Evolutionary conservation across 1,139 yeast species (phyloP).

Genomic region (Geotrichum klebahnii): DNA sequence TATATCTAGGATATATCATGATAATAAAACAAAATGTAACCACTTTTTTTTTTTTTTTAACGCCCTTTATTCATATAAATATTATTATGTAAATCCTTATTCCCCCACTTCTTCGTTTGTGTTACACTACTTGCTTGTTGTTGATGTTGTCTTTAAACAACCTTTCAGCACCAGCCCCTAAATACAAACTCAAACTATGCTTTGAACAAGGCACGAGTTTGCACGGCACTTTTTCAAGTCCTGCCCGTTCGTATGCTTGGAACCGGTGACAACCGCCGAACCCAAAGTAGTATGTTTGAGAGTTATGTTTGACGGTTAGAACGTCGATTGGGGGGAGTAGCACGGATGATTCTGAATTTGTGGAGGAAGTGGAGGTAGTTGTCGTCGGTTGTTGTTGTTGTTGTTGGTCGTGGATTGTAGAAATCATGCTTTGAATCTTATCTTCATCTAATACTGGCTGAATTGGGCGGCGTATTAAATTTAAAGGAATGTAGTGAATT

Average conservation of each 20-base stretch:
- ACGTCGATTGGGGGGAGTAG: slow-evolving; percentile 54
- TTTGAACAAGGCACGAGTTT: slow-evolving; percentile 26
- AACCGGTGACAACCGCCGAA: slow-evolving; percentile 78
- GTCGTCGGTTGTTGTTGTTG: slow-evolving; percentile 28
- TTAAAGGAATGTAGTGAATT: slow-evolving; percentile 57
- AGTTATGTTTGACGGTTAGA: slow-evolving; percentile 58
- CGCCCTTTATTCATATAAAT: no score
- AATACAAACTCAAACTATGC: slow-evolving; percentile 23
- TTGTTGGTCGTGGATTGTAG: no score
- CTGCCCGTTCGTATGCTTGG: slow-evolving; percentile 41
- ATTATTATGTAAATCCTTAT: no score
- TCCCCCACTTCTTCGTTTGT: no score
- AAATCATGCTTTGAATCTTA: slow-evolving; percentile 75
- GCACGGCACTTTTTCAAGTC: slow-evolving; percentile 20
- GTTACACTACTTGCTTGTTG: no score
- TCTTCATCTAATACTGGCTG: slow-evolving; percentile 72
- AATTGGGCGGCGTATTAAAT: slow-evolving; percentile 68
- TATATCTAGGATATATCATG: no score
- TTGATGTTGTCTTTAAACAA: slow-evolving; percentile 9
- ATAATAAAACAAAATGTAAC: no score
- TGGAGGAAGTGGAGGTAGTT: background rate
- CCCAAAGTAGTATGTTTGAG: slow-evolving; percentile 64
- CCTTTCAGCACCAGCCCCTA: slow-evolving; percentile 23
- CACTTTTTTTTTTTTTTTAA: no score
- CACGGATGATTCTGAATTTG: slow-evolving; percentile 19